A percentile compares a stretch with the other conserved stretches of the same genome.
Conservation (phyloP, 2,329 filamentous ascomycete species). For the Thermoascus crustaceus region DNA sequence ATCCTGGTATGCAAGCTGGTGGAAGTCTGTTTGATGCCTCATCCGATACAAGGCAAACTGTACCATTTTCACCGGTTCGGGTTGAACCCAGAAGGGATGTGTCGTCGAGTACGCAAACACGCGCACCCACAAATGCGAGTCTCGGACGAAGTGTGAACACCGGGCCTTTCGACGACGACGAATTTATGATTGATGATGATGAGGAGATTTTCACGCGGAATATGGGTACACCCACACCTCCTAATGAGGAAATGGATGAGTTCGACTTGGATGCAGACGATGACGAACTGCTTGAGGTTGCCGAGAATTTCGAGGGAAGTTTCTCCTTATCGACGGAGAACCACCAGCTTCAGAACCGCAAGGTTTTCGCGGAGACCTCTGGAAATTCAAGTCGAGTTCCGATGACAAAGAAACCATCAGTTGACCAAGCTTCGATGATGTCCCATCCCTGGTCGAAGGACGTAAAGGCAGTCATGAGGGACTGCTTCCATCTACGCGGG, state of each 20-base stretch:
- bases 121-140: too few species aligned
- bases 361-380: constrained; percentile 35
- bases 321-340: constrained; percentile 10
- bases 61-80: too few species aligned
- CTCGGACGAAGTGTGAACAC: too few species aligned
- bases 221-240: constrained; percentile 31
- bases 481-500: constrained; percentile 73
- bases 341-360: constrained; percentile 17
- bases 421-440: constrained; percentile 40
- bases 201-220: constrained; percentile 29
- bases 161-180: constrained; percentile 14
- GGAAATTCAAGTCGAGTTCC: constrained; percentile 28
- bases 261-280: constrained; percentile 38
- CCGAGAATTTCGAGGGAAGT: constrained; percentile 28
- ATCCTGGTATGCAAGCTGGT: not conserved
- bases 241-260: constrained; percentile 24
- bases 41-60: too few species aligned
- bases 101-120: too few species aligned
- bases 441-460: constrained; percentile 75
- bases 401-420: constrained; percentile 23
- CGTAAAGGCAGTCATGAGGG: constrained; percentile 69
- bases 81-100: too few species aligned
- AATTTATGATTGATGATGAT: constrained; percentile 16
- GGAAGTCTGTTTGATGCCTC: too few species aligned
- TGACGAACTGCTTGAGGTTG: constrained; percentile 38